Evolutionary conservation across 352 stramenopile species (phyloP), one percentile per base, ranked within the genome.

Genomic region (Aphanomyces stellatus): DNA sequence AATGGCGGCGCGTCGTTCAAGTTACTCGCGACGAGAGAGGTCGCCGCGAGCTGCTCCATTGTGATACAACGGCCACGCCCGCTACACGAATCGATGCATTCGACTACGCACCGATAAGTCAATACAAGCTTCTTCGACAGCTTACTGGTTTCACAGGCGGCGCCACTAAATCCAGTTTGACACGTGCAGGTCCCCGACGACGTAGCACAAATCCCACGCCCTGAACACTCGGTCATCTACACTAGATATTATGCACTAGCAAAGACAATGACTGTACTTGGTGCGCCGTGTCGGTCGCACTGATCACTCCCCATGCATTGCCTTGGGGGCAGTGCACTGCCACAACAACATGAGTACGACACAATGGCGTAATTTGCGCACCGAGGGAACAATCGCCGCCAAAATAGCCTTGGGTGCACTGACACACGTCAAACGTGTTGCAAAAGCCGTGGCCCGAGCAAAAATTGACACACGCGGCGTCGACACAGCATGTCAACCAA

Each of bases 101-200:
- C 70, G 0, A 72, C 74, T 53, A 51, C n/a, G 28, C 31, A 28
- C 35, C 35, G 40, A 41, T 25, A 62, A 17, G n/a, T 51, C 15
- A 1, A 51, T 30, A 13, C 13, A 62, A 55, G 24, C 11, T 53
- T 17, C 24, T 56, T 13, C 24, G 15, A 37, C n/a, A 2, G n/a
- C 48, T 11, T 46, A 57, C 59, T 8, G 48, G 72, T 74, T 55
- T 91, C 72, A 51, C 88, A 96, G 4, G 86, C 79, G 34, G 80
- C 64, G 15, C 87, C 87, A 2, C 63, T 75, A 71, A 96, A 97
- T 30, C 82, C 87, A 8, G 76, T 71, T 59, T 97, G 83, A 55
- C 92, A 98, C 28, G 56, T 62, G 60, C 92, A 98, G 17, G 72
- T 70, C 4, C 90, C 90, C 5, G 75, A 84, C 0, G 72, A 66